These are phyloP conservation scores for Hypoxylon sp. DNA, from an alignment of 2,329 filamentous ascomycete genomes.

Conservation along the genomic window DNA sequence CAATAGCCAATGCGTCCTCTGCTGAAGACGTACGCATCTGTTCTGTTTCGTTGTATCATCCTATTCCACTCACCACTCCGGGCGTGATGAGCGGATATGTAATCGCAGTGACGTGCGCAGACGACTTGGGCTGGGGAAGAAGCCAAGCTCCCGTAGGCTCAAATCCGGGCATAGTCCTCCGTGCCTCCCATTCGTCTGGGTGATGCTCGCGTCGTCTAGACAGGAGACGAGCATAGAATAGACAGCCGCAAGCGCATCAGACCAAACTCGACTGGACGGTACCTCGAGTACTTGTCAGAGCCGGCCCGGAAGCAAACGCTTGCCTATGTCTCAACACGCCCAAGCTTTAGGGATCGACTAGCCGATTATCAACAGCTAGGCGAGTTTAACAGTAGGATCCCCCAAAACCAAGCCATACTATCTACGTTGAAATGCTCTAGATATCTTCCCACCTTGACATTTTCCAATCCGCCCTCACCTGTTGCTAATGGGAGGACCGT, in stretches of 20 bases:
- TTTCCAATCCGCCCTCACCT: conserved; percentile 1
- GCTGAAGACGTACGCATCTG: conserved; percentile 5
- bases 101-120: no score
- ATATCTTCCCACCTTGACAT: conserved; percentile 9
- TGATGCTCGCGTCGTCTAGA: not conserved
- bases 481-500: conserved; percentile 3
- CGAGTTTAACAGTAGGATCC: conserved; percentile 28
- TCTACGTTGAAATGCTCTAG: conserved; percentile 33
- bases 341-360: conserved; percentile 21
- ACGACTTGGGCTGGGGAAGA: no score
- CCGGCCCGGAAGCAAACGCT: conserved; percentile 15
- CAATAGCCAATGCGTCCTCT: not conserved
- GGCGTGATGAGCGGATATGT: no score
- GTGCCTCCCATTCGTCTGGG: not conserved
- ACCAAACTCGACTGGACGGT: conserved; percentile 17
- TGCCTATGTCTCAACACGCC: conserved; percentile 22
- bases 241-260: conserved; percentile 9
- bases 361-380: conserved; percentile 21
- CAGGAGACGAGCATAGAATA: not conserved
- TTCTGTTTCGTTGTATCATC: conserved; percentile 16
- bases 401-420: conserved; percentile 33
- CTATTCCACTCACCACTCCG: conserved; percentile 7
- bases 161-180: not conserved
- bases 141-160: not conserved
- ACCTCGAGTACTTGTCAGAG: conserved; percentile 26